Base-by-base conservation (phyloP, 176 grass and related monocot genomes). In the Poa pratensis region DNA sequence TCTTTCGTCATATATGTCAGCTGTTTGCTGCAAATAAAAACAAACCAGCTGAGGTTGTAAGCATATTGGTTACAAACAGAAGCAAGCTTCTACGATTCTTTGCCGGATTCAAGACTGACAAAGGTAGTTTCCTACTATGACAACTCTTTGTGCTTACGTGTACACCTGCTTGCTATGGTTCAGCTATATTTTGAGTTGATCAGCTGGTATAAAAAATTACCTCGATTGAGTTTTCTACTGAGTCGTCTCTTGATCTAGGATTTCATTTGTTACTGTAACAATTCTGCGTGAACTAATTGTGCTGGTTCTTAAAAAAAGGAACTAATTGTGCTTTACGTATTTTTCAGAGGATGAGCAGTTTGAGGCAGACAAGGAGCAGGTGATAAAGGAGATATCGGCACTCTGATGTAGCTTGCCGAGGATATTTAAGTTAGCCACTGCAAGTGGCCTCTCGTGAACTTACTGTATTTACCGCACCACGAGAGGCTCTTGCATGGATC, bases 291-390 rank as follows among this genome's bases (percentile, higher is more conserved):
- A 64, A 17, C 61, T 81, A 20, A 66, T 8, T 58, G 16, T 78
- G 5, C 75, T 50, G 26, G 26, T 30, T 30, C 14, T 64, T 64
- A 46, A 64, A 30, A 64, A 64, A 7, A 63, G 2, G 5, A 63
- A 27, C 60, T 80, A 30, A 66, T 8, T 43, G 20, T 81, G 13
- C 75, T 57, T 84, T 75, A 83, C 45, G 81, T 3, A 87, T 77
- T 67, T 78, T 76, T 76, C 85, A 98, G 96, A 95, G 87, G 93
- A 98, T 83, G 92, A 94, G 40, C 96, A 98, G 80, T 98, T 98
- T 87, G 96, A 95, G 73, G 93, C 91, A 83, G 96, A 98, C 87
- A 98, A 98, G 83, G 91, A 89, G 67, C 96, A 95, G 79, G 96
- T 95, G 68, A 95, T 95, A 80, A 86, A 88, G 59, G 93, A 92